Evolutionary conservation across 176 grass and related monocot species (phyloP), one percentile per base, ranked within the genome.

Genomic region (Oropetium thomaeum): DNA sequence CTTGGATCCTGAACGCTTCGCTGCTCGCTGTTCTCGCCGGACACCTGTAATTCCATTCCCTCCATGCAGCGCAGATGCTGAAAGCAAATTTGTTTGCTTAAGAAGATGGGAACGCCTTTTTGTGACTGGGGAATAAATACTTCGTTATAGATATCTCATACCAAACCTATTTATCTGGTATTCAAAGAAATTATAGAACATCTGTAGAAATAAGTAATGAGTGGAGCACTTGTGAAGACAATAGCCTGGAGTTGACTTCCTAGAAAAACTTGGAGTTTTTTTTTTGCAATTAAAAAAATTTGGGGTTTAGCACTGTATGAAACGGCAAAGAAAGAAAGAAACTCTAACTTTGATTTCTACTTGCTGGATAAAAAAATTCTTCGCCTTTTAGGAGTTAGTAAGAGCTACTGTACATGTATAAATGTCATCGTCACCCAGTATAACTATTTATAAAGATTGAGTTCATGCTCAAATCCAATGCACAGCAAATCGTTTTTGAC

Each of bases 261-360:
- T 35, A 38, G 8, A 15, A 10, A 41, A 45, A 32, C n/a, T 3
- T 7, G 5, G 3, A 35, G 3, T 28, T 12, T n/a, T n/a, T n/a
- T n/a, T n/a, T n/a, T n/a, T n/a, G n/a, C n/a, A n/a, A n/a, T n/a
- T 35, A 38, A 5, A 15, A 10, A 41, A 45, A 32, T n/a, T 3
- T 7, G 5, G 3, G 27, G 3, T 28, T 42, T 20, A 42, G 22
- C 32, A 32, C 3, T 43, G 10, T n/a, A n/a, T 15, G 0, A 22
- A 44, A 40, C 29, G 2, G 20, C 2, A 10, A 41, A 15, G 16
- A 7, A 29, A 37, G 45, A 4, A 34, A 27, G 54, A 62, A 51
- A 61, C 4, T 83, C 12, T 53, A 77, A 64, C 55, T 64, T 78
- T 3, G 58, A 19, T 84, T 64, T 54, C 57, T 55, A n/a, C n/a